These are phyloP conservation scores for Corymbia citriodora DNA, from an alignment of 441 rosid species.

Conservation along the genomic window DNA sequence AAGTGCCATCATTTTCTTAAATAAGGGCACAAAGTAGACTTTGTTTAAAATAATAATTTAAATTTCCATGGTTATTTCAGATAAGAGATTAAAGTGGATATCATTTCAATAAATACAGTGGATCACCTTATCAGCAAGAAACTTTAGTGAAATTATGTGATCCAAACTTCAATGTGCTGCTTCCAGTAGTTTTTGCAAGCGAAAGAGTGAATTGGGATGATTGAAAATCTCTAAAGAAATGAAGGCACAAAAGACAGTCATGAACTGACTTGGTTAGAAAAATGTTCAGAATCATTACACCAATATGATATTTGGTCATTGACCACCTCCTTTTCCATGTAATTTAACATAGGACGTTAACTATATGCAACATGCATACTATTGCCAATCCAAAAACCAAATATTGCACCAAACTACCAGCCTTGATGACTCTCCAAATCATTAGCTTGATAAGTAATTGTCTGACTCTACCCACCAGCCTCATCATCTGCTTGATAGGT, in stretches of 20 bases:
- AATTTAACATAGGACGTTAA: neutral
- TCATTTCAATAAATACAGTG: neutral
- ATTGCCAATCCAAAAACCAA: neutral
- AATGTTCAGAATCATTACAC: neutral
- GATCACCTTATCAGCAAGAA: constrained; percentile 28
- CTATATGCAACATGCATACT: neutral
- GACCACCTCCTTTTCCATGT: neutral
- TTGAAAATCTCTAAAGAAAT: neutral
- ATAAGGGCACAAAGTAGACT: too few relatives aligned
- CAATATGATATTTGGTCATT: neutral
- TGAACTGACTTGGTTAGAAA: neutral
- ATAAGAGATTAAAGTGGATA: too few relatives aligned
- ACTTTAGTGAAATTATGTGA: neutral
- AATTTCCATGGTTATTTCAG: too few relatives aligned
- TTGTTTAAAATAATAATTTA: too few relatives aligned
- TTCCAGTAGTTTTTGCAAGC: constrained; percentile 44
- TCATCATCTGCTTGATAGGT: neutral
- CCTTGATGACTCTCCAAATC: neutral
- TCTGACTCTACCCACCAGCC: neutral
- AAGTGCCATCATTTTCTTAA: too few relatives aligned
- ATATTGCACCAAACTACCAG: neutral
- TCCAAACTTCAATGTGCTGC: constrained; percentile 38
- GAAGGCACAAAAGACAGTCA: neutral
- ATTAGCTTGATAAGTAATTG: neutral
- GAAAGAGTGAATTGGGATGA: neutral